Evolutionary conservation across 495 filamentous ascomycete species (phyloP), one percentile per base, ranked within the genome.

Genomic region (Penicillium fimorum): DNA sequence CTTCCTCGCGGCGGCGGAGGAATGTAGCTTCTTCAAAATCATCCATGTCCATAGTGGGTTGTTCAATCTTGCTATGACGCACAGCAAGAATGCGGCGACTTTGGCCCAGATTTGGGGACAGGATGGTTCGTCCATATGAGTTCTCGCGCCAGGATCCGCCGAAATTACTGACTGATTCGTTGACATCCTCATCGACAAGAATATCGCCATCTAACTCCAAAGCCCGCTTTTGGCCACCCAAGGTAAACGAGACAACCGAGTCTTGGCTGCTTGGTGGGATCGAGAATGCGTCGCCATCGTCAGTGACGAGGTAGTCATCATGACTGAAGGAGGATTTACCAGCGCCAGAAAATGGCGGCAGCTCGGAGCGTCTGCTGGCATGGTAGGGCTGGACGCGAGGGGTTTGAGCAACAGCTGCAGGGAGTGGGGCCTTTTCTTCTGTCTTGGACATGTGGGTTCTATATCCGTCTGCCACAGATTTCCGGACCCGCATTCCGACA

Each of bases 401-500:
- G 25, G 52, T 55, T 55, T 61, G 56, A 37, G 61, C 59, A 15
- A 41, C 58, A 63, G 53, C 61, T 55, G 53, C 58, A 58, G 55
- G 60, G 59, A 33, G 62, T 55, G 55, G 37, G n/a, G 32, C 40
- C 61, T 74, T 59, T 54, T 70, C 57, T 55, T 67, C 18, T 48
- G 65, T 50, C 63, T 69, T 61, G 27, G 56, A 57, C 55, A 55
- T 58, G 54, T 76, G 64, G 12, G 89, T 93, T 74, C 93, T 95
- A 76, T 96, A 96, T 50, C 93, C 93, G 55, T 96, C 91, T 0
- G 90, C 88, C 4, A 97, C 85, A 10, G 87, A 86, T 72, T 97
- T 96, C 57, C 93, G 87, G 49, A 97, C 82, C 33, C 92, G 85
- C 90, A 96, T 95, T 60, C 93, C 93, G 50, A 97, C 92, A 56